Base-by-base conservation (phyloP, 495 filamentous ascomycete genomes). In the Thermochaetoides thermophila region DNA sequence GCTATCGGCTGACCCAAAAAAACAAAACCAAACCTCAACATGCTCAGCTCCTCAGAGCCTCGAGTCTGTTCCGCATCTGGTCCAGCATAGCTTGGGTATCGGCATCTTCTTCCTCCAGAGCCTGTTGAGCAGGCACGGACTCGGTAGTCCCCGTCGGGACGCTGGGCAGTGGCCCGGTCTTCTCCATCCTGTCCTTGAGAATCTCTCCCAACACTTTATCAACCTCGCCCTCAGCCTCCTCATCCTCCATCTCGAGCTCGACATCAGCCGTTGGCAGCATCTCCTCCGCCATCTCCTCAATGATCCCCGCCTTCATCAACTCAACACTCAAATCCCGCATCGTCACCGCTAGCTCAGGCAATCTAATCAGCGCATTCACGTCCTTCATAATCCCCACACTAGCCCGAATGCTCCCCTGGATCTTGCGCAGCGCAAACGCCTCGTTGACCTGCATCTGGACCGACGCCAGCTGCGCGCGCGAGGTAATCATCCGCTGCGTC, bases 381-480 rank as follows among this genome's bases (percentile, higher is more conserved):
- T 96, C 85, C 55, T 84, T 84, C 89, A 97, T 95, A 42, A 97
- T 85, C 12, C 81, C 80, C 9, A 87, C 87, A 37, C 71, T 78
- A 30, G 80, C 81, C 34, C 74, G 66, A 42, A 97, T 82, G 52
- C 74, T 84, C 26, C 91, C 91, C 64, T 95, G 87, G 44, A 96
- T 95, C 66, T 92, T 93, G 42, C 86, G 76, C 48, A 94, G 76
- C 4, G 83, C 81, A 50, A 96, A 97, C 2, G 91, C 87, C 59
- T 96, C 87, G 48, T 81, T 84, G 41, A 97, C 91, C 57, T 96
- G 91, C 91, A 95, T 94, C 45, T 85, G 76, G 35, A 97, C 91
- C 51, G 78, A 84, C 57, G 81, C 76, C 12, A 97, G 70, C 60
- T 95, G 89, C 5, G 89, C 91, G 48, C 86, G 86, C 39, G 73